Evolutionary conservation across 2,329 filamentous ascomycete genomes (phyloP).

Genomic region (Biscogniauxia marginata): DNA sequence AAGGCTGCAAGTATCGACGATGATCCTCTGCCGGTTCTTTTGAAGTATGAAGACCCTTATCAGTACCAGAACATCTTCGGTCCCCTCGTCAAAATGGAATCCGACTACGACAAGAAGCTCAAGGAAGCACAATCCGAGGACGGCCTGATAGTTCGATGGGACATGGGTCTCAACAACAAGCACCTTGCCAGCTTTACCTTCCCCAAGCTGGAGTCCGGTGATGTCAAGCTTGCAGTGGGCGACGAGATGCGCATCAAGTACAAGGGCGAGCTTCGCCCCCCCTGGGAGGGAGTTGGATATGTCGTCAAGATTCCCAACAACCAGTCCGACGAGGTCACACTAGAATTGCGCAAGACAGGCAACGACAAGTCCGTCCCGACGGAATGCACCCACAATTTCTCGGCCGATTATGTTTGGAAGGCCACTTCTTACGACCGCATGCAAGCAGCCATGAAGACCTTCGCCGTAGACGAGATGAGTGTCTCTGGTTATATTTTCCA

Average conservation of each 20-base stretch:
- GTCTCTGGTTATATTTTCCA: constrained; percentile 99
- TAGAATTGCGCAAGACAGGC: constrained; percentile 89
- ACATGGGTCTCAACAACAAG: constrained; percentile 94
- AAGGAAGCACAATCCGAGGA: constrained; percentile 98
- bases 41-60: constrained; percentile 95
- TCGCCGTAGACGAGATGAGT: constrained; percentile 96
- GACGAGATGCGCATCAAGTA: constrained; percentile 98
- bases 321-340: constrained; percentile 94
- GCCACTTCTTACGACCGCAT: constrained; percentile 98
- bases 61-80: constrained; percentile 99
- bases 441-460: constrained; percentile 99
- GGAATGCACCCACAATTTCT: constrained; percentile 96
- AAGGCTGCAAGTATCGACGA: constrained; percentile 91
- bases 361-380: constrained; percentile 96
- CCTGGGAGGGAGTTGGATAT: constrained; percentile 98
- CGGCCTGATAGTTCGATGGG: constrained; percentile 90
- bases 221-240: constrained; percentile 95
- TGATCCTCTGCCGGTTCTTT: constrained; percentile 85
- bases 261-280: constrained; percentile 84
- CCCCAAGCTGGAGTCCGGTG: constrained; percentile 94
- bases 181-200: constrained; percentile 93
- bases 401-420: constrained; percentile 99
- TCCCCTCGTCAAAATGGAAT: constrained; percentile 97
- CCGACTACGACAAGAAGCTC: constrained; percentile 97
- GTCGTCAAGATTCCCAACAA: constrained; percentile 99